Evolutionary conservation across 2,329 filamentous ascomycete genomes (phyloP).

Genomic region (Penicillium glabrum): DNA sequence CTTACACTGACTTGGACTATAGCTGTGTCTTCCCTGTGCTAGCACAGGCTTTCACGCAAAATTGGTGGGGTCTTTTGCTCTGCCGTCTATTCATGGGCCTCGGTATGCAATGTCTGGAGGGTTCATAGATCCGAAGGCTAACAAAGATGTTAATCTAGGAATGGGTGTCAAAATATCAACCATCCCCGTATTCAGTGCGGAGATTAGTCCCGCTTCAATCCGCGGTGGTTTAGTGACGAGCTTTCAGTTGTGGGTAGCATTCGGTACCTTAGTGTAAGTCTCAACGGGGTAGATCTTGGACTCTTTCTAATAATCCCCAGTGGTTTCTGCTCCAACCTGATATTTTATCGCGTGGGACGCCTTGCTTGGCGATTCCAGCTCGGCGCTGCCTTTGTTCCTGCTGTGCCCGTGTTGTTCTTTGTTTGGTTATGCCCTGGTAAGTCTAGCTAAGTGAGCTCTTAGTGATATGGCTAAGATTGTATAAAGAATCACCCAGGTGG

Average conservation of each 20-base stretch:
- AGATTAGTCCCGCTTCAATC: slow-evolving; percentile 26
- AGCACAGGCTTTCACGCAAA: slow-evolving; percentile 25
- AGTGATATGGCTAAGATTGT: background rate
- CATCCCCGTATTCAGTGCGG: slow-evolving; percentile 29
- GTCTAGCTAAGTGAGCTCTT: background rate
- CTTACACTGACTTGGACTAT: background rate
- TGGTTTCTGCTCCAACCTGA: slow-evolving; percentile 40
- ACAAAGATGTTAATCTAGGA: background rate
- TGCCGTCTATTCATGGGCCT: slow-evolving; percentile 29
- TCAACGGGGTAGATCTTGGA: background rate
- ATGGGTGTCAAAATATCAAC: slow-evolving; percentile 32
- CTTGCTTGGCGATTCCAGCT: slow-evolving; percentile 24
- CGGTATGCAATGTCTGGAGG: slow-evolving; percentile 8
- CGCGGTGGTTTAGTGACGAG: slow-evolving; percentile 30
- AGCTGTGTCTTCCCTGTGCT: slow-evolving; percentile 29
- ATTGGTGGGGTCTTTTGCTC: slow-evolving; percentile 28
- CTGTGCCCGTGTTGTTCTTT: slow-evolving; percentile 43
- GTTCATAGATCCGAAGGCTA: background rate
- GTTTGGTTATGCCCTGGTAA: slow-evolving; percentile 23
- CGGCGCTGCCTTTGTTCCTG: slow-evolving; percentile 41
- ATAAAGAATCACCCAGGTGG: slow-evolving; percentile 29
- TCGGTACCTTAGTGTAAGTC: slow-evolving; percentile 28
- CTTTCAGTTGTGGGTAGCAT: slow-evolving; percentile 27
- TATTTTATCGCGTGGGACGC: slow-evolving; percentile 17
- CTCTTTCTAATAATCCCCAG: slow-evolving; percentile 19